Evolutionary conservation across 2,329 filamentous ascomycete species (phyloP).

Genomic region (Thelonectria discophora): DNA sequence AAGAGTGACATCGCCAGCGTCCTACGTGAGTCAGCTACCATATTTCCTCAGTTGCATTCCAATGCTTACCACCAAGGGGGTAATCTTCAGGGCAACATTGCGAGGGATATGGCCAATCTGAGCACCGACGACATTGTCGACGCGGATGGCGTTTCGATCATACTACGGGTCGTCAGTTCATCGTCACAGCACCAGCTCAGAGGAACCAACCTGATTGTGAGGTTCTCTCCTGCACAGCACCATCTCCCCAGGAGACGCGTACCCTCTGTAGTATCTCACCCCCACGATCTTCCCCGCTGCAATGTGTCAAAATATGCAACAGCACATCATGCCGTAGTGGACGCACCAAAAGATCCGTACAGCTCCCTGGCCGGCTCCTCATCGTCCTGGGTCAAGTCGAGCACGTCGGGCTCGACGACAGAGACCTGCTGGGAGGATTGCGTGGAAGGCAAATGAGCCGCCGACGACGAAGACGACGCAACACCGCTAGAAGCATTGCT

Average conservation of each 20-base stretch:
- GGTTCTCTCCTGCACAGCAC: slow-evolving; percentile 73
- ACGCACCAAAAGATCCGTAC: slow-evolving; percentile 57
- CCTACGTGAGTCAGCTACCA: slow-evolving; percentile 50
- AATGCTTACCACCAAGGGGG: slow-evolving; percentile 70
- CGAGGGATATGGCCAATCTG: slow-evolving; percentile 85
- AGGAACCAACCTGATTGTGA: slow-evolving; percentile 59
- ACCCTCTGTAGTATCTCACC: slow-evolving; percentile 68
- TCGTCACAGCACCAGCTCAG: neutral
- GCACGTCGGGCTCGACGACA: slow-evolving; percentile 48
- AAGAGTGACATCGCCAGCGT: slow-evolving; percentile 66
- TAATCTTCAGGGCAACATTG: slow-evolving; percentile 73
- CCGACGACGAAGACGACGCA: slow-evolving; percentile 12
- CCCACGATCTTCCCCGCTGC: slow-evolving; percentile 60
- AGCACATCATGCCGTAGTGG: neutral
- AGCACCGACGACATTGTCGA: slow-evolving; percentile 76
- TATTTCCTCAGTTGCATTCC: neutral
- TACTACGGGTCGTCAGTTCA: slow-evolving; percentile 52
- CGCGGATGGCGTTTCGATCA: slow-evolving; percentile 79
- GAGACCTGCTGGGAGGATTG: slow-evolving; percentile 31
- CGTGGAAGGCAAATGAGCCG: slow-evolving; percentile 8
- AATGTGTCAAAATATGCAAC: slow-evolving; percentile 22
- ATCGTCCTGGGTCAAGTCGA: slow-evolving; percentile 56
- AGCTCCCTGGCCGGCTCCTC: slow-evolving; percentile 54
- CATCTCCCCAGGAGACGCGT: slow-evolving; percentile 69
- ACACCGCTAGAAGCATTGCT: slow-evolving; percentile 10